Conservation (phyloP, 1,139 yeast genomes). For the Eremothecium gossypii region DNA sequence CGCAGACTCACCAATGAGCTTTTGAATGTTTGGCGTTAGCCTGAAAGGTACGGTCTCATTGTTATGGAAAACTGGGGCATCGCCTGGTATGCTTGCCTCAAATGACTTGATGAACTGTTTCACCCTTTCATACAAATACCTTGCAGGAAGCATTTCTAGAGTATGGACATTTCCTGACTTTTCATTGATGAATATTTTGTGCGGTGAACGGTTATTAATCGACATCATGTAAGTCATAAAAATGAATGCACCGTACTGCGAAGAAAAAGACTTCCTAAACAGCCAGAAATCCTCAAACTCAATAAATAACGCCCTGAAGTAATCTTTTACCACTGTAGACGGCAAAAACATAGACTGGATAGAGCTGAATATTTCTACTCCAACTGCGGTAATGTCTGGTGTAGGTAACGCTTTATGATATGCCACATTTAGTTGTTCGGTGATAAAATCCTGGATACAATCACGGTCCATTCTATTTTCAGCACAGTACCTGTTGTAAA, state of each 20-base stretch:
- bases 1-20: slow-evolving; percentile 85
- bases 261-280: slow-evolving; percentile 89
- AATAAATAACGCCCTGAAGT: slow-evolving; percentile 53
- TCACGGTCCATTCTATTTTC: slow-evolving; percentile 69
- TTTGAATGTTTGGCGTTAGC: slow-evolving; percentile 90
- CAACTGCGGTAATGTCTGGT: slow-evolving; percentile 81
- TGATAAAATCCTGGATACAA: slow-evolving; percentile 80
- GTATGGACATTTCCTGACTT: slow-evolving; percentile 89
- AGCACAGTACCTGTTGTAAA: slow-evolving; percentile 84
- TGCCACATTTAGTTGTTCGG: slow-evolving; percentile 83
- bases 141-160: slow-evolving; percentile 89
- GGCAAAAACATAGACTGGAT: slow-evolving; percentile 86
- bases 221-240: slow-evolving; percentile 94
- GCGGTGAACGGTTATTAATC: slow-evolving; percentile 88
- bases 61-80: slow-evolving; percentile 83
- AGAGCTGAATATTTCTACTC: slow-evolving; percentile 83
- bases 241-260: slow-evolving; percentile 91
- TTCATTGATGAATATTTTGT: slow-evolving; percentile 75
- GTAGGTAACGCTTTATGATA: slow-evolving; percentile 87
- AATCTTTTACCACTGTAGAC: slow-evolving; percentile 68
- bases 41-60: slow-evolving; percentile 96
- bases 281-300: slow-evolving; percentile 94
- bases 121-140: slow-evolving; percentile 32
- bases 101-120: slow-evolving; percentile 40
- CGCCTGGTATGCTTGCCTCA: slow-evolving; percentile 49